A percentile compares a stretch with the other conserved stretches of the same genome.
phyloP scores from a whole-genome alignment of 176 grass and related monocot species.

The Calamus simplicifolius region DNA sequence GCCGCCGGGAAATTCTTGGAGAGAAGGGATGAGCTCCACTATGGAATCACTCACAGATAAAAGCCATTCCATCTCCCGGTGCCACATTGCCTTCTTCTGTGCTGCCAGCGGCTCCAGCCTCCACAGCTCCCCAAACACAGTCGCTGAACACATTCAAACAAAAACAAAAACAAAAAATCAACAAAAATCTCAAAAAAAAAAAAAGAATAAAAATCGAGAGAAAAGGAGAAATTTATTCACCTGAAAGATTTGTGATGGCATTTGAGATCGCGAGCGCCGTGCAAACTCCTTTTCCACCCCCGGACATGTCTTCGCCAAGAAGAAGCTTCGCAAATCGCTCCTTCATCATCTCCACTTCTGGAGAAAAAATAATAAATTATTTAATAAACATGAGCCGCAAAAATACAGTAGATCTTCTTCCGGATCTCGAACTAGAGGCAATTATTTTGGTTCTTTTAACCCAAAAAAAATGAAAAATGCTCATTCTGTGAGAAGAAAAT shows the following conservation, averaged over 20 bases:
- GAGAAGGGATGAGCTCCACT: conserved; percentile 83
- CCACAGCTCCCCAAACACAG: conserved; percentile 97
- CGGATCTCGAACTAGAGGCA: conserved; percentile 1
- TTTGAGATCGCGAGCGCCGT: conserved; percentile 96
- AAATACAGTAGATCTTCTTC: conserved; percentile 4
- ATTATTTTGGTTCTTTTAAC: background rate
- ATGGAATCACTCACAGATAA: conserved; percentile 84
- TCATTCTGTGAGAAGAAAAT: too few relatives aligned
- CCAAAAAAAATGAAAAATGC: background rate
- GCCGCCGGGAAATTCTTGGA: conserved; percentile 82
- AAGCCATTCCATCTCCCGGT: conserved; percentile 90
- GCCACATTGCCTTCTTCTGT: conserved; percentile 93
- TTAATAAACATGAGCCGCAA: background rate
- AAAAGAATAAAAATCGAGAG: background rate
- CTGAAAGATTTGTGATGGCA: conserved; percentile 97
- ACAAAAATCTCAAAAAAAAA: too few relatives aligned
- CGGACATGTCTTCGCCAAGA: conserved; percentile 99
- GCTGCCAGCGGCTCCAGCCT: conserved; percentile 81
- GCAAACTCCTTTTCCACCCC: conserved; percentile 95
- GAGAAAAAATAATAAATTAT: background rate
- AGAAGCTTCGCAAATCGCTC: conserved; percentile 98
- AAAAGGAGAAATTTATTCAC: conserved; percentile 8
- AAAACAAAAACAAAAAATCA: background rate
- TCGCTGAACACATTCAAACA: conserved; percentile 34
- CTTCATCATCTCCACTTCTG: conserved; percentile 99